Evolutionary conservation across 1,284 basidiomycete genomes (phyloP).

Genomic region (Marasmius oreades): DNA sequence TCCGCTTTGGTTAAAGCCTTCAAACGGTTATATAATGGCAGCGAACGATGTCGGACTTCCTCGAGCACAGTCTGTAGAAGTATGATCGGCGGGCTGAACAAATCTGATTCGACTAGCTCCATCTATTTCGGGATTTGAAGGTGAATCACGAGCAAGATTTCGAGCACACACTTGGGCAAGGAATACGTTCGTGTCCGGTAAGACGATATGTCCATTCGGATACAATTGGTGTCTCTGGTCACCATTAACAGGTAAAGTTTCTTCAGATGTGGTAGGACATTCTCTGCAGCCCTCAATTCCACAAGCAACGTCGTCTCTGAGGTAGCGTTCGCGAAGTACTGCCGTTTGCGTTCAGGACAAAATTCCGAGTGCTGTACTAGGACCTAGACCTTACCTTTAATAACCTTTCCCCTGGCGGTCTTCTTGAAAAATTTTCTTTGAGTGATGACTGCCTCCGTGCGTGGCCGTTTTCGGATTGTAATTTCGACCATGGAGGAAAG

Average conservation of each 20-base stretch:
- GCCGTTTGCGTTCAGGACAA: neutral
- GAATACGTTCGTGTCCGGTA: conserved; percentile 97
- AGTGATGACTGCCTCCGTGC: conserved; percentile 70
- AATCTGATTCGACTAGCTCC: conserved; percentile 81
- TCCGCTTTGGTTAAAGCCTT: conserved; percentile 80
- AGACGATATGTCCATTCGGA: conserved; percentile 73
- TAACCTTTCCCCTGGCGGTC: conserved; percentile 90
- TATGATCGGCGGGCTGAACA: conserved; percentile 79
- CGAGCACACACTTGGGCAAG: conserved; percentile 72
- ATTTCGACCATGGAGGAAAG: conserved; percentile 52
- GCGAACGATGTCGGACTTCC: conserved; percentile 92
- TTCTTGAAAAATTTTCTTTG: conserved; percentile 94
- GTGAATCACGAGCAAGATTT: neutral
- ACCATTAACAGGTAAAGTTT: conserved; percentile 48
- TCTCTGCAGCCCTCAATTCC: conserved; percentile 73
- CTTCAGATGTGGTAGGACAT: conserved; percentile 41
- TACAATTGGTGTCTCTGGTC: conserved; percentile 50
- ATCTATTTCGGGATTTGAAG: conserved; percentile 51
- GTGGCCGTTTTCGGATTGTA: conserved; percentile 74
- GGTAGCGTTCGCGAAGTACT: conserved; percentile 94
- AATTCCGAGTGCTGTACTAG: neutral
- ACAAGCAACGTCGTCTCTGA: conserved; percentile 92
- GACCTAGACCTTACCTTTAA: conserved; percentile 63
- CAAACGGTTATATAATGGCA: conserved; percentile 91
- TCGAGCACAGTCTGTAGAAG: conserved; percentile 94